These are phyloP conservation scores for Ceratonia siliqua DNA, from an alignment of 306 rosid species.

Conservation along the genomic window DNA sequence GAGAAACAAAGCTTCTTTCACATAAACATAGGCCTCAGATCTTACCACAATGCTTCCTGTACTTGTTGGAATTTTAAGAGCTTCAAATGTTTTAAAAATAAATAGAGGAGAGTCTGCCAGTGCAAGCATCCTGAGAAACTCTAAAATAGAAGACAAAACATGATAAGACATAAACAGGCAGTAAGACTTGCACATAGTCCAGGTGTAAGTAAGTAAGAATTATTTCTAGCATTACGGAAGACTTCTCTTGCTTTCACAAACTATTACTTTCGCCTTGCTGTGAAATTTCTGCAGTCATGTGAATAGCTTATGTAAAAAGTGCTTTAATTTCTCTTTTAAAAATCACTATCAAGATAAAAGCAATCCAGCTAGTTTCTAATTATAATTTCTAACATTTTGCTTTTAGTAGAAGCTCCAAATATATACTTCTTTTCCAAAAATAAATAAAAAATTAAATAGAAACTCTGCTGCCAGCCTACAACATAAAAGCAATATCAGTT, in stretches of 20 bases:
- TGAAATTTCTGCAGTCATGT: background rate
- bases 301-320: background rate
- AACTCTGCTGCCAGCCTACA: background rate
- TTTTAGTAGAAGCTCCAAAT: background rate
- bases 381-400: background rate
- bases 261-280: constrained; percentile 17
- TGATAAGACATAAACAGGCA: background rate
- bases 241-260: constrained; percentile 1
- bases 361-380: background rate
- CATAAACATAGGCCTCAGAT: constrained; percentile 8
- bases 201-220: background rate
- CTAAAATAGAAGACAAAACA: constrained; percentile 29
- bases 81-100: constrained; percentile 46
- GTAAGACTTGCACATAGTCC: background rate
- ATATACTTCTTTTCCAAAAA: background rate
- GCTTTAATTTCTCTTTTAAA: background rate
- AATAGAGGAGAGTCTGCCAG: constrained; percentile 54
- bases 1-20: background rate
- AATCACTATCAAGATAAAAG: background rate
- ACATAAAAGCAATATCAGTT: background rate
- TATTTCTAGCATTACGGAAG: background rate
- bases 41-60: constrained; percentile 65
- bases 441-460: background rate
- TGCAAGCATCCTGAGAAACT: constrained; percentile 58
- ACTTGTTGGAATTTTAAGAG: constrained; percentile 34